Evolutionary conservation across 1,284 basidiomycete species (phyloP).

Genomic region (Schizophyllum commune): DNA sequence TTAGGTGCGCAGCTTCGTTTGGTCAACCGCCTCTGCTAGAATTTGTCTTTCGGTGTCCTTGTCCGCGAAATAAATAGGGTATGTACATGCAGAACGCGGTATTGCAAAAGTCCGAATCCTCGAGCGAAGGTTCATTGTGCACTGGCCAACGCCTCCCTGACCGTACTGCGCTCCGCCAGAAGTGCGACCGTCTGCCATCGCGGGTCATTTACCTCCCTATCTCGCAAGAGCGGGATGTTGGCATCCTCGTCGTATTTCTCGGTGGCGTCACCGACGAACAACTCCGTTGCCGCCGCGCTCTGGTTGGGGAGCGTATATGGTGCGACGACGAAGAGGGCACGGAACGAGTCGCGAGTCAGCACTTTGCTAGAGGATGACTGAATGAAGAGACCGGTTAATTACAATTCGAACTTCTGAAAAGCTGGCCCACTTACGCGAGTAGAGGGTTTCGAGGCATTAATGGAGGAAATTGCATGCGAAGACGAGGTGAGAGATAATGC

Average conservation of each 20-base stretch:
- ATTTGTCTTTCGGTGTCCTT: neutral
- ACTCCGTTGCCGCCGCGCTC: slow-evolving; percentile 65
- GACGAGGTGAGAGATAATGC: slow-evolving; percentile 68
- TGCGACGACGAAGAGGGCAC: slow-evolving; percentile 67
- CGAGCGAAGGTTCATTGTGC: neutral
- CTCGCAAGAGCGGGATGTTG: slow-evolving; percentile 48
- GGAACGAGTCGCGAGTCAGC: slow-evolving; percentile 61
- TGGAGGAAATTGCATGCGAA: slow-evolving; percentile 56
- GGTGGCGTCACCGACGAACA: slow-evolving; percentile 45
- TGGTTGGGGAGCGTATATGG: slow-evolving; percentile 71
- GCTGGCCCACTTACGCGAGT: neutral
- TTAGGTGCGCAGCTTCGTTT: no score
- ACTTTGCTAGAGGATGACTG: slow-evolving; percentile 17
- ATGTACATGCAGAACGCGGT: neutral
- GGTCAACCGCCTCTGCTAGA: no score
- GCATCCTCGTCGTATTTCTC: slow-evolving; percentile 39
- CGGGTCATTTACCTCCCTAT: slow-evolving; percentile 58
- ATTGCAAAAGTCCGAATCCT: neutral
- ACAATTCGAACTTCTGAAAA: no score
- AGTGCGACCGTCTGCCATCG: slow-evolving; percentile 70
- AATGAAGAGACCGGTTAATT: no score
- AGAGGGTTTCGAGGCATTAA: neutral
- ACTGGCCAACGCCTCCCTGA: slow-evolving; percentile 47
- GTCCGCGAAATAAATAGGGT: neutral
- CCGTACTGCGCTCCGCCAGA: slow-evolving; percentile 62